Evolutionary conservation across 2,329 filamentous ascomycete genomes (phyloP).

Genomic region (Penicillium sp.): DNA sequence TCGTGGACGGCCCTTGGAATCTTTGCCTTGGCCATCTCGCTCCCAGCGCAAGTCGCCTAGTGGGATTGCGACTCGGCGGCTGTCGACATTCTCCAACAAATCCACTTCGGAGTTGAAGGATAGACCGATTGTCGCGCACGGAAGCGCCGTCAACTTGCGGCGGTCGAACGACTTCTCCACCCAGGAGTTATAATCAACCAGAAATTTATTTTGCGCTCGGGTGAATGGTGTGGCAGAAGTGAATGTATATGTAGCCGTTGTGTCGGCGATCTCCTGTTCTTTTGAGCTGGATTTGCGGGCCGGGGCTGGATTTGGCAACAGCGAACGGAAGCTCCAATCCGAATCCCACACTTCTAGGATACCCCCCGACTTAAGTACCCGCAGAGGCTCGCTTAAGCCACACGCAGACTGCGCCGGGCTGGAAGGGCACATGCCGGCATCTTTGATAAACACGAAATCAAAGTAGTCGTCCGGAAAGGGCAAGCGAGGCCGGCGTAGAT

Average conservation of each 20-base stretch:
- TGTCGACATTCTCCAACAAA: conserved; percentile 65
- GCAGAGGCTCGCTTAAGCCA: conserved; percentile 70
- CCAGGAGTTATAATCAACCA: conserved; percentile 83
- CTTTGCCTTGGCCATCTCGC: conserved; percentile 56
- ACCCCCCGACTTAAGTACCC: conserved; percentile 74
- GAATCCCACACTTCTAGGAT: conserved; percentile 86
- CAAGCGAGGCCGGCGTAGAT: conserved; percentile 71
- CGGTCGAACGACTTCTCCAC: conserved; percentile 71
- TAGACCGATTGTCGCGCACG: conserved; percentile 75
- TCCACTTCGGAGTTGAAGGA: conserved; percentile 79
- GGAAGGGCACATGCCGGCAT: conserved; percentile 68
- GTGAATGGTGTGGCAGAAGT: conserved; percentile 80
- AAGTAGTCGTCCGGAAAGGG: conserved; percentile 79
- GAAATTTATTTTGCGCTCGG: conserved; percentile 74
- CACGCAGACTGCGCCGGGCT: conserved; percentile 54
- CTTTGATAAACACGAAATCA: conserved; percentile 85
- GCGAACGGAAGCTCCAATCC: conserved; percentile 78
- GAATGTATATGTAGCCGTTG: conserved; percentile 77
- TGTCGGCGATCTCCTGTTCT: conserved; percentile 63
- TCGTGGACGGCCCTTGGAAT: conserved; percentile 31
- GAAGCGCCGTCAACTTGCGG: conserved; percentile 68
- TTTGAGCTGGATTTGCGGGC: conserved; percentile 58
- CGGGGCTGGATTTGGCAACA: conserved; percentile 72
- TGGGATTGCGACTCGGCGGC: conserved; percentile 79
- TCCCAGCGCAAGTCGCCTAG: conserved; percentile 86